A percentile compares a stretch with the other conserved stretches of the same genome.
Conservation (phyloP, 2,329 filamentous ascomycete genomes). For the Fusarium newnesense region DNA sequence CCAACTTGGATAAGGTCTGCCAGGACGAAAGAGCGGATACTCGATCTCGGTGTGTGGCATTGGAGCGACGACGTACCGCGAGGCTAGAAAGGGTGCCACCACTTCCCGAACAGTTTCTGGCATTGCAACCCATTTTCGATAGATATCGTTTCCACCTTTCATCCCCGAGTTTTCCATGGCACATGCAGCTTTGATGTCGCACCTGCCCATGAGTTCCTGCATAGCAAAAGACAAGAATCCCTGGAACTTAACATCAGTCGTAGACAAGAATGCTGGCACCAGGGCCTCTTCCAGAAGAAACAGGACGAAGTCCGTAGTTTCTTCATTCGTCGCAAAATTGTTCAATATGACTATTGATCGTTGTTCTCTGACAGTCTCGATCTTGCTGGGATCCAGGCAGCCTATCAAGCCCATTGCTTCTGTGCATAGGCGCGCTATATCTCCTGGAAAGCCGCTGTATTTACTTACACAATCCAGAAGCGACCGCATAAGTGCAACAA, state of each 20-base stretch:
- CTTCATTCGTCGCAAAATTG: slow-evolving; percentile 82
- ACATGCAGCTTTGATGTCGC: slow-evolving; percentile 73
- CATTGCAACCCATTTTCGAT: slow-evolving; percentile 80
- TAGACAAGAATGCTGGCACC: slow-evolving; percentile 90
- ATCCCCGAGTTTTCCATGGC: slow-evolving; percentile 52
- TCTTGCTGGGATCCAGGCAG: slow-evolving; percentile 88
- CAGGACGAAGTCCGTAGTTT: slow-evolving; percentile 86
- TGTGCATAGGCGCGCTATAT: slow-evolving; percentile 79
- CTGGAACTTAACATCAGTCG: slow-evolving; percentile 86
- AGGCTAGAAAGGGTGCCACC: slow-evolving; percentile 87
- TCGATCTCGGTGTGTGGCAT: slow-evolving; percentile 65
- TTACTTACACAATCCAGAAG: slow-evolving; percentile 87
- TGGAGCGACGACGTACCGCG: slow-evolving; percentile 79
- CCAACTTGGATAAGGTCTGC: slow-evolving; percentile 81
- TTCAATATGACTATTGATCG: slow-evolving; percentile 86
- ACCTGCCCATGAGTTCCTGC: slow-evolving; percentile 86
- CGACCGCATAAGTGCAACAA: slow-evolving; percentile 77
- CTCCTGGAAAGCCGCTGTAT: slow-evolving; percentile 74
- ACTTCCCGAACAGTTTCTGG: slow-evolving; percentile 82
- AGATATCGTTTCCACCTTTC: slow-evolving; percentile 67
- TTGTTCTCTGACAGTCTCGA: slow-evolving; percentile 82
- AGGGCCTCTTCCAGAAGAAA: slow-evolving; percentile 88
- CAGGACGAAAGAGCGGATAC: slow-evolving; percentile 82
- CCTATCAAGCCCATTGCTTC: slow-evolving; percentile 89
- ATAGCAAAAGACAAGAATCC: slow-evolving; percentile 94